A percentile compares a stretch with the other conserved stretches of the same genome.
These are phyloP conservation scores for Cicer yamashitae DNA, from an alignment of 306 rosid species.

Conservation along the genomic window DNA sequence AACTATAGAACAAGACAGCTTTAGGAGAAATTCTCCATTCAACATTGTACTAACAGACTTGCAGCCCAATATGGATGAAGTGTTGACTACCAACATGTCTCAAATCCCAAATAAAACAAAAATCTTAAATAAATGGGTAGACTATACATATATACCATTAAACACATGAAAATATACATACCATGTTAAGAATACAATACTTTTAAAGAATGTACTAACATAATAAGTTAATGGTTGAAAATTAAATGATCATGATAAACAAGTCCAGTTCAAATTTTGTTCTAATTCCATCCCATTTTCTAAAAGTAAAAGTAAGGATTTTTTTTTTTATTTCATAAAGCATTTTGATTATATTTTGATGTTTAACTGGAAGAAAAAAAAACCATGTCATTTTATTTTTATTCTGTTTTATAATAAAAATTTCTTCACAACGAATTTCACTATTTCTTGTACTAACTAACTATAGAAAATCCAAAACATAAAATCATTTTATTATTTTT, in stretches of 20 bases:
- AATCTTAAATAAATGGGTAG: too few relatives aligned
- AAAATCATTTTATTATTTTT: too few relatives aligned
- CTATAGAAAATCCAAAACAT: too few relatives aligned
- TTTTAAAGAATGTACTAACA: background rate
- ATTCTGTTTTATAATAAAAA: too few relatives aligned
- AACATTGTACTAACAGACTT: conserved; percentile 9
- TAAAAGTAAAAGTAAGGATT: background rate
- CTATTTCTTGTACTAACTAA: too few relatives aligned
- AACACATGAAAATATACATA: background rate
- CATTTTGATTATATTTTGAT: background rate
- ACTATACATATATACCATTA: background rate
- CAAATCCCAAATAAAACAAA: background rate
- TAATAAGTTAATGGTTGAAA: background rate
- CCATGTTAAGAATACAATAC: background rate
- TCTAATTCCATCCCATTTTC: background rate
- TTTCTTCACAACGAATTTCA: too few relatives aligned
- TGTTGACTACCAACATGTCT: background rate
- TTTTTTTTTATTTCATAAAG: background rate
- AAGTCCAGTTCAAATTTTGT: background rate
- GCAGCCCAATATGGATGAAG: background rate
- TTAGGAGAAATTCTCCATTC: conserved; percentile 24
- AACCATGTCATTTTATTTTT: too few relatives aligned
- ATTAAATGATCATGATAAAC: background rate
- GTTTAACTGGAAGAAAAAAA: too few relatives aligned
- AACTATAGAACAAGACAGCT: conserved; percentile 18